Evolutionary conservation across 371 early-diverging fungal genomes (phyloP).

Genomic region (Mucor lusitanicus): DNA sequence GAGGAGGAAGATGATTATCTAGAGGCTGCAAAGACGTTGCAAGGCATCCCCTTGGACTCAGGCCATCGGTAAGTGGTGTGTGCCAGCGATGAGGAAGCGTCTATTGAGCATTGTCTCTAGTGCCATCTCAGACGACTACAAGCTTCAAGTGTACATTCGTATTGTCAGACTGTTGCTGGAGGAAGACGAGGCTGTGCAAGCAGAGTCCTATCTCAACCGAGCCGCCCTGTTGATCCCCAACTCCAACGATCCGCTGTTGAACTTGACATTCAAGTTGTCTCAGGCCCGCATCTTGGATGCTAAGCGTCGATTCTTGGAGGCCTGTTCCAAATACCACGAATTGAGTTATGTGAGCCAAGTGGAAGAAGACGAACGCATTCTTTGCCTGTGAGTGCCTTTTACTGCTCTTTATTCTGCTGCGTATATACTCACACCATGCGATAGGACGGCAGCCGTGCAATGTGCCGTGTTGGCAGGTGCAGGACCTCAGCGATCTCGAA

Average conservation of each 20-base stretch:
- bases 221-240: conserved; percentile 71
- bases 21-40: conserved; percentile 78
- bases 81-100: neutral
- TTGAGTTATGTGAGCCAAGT: conserved; percentile 73
- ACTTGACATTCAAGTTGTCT: conserved; percentile 68
- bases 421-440: neutral
- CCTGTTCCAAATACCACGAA: conserved; percentile 83
- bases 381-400: conserved; percentile 59
- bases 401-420: neutral
- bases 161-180: conserved; percentile 84
- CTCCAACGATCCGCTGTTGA: conserved; percentile 51
- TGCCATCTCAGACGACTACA: conserved; percentile 75
- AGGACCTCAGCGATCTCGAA: conserved; percentile 86
- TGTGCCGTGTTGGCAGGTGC: conserved; percentile 92
- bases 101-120: conserved; percentile 26
- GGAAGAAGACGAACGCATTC: conserved; percentile 65
- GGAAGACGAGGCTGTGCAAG: conserved; percentile 80
- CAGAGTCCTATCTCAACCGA: conserved; percentile 83
- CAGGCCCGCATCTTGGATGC: conserved; percentile 89
- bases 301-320: conserved; percentile 85
- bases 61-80: conserved; percentile 67
- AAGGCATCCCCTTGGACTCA: conserved; percentile 85
- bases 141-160: conserved; percentile 79
- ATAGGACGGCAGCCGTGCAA: conserved; percentile 68
- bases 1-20: conserved; percentile 80